Base-by-base conservation (phyloP, 495 filamentous ascomycete genomes). In the Glutinoglossum americanum region DNA sequence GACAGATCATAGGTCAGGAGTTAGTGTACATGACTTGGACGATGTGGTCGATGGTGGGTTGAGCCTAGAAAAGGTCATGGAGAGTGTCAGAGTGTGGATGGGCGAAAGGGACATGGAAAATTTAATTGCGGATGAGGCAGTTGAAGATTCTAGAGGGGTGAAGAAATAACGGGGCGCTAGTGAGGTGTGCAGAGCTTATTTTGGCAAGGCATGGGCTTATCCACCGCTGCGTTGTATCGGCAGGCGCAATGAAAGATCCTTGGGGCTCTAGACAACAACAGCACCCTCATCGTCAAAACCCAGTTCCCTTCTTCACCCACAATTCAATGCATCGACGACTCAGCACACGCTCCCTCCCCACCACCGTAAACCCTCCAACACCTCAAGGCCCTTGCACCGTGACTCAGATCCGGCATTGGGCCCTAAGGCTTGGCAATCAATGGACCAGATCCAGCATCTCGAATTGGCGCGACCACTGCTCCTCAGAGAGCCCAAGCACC, bases 1-100 rank as follows among this genome's bases (percentile, higher is more conserved):
- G 61, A 96, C 92, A 1, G 92, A 98, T 72, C 92, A 98, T 69
- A 74, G 92, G 28, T 86, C 81, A 65, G 90, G 89, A 1, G 65
- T 87, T 32, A 89, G 84, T 54, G 70, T 92, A 15, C 81, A 92
- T 66, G 84, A 92, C 68, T 69, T 98, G 56, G 81, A 84, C 54
- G 80, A 84, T 65, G 83, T 96, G 33, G 73, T 96, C 58, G 76
- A 75, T 44, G 71, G 71, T 1, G 71, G 71, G 4, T 57, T 64
- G 37, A 64, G 62, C 23, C 59, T 97, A 48, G 85, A 86, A 37
- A 80, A 74, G 60, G 68, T 95, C 26, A 87, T 97, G 71, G 80
- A 85, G 23, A 90, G 84, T 62, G 84, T 90, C 28, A 80, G 77
- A 60, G 74, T 71, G 7, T 96, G 92, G 92, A 71, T 92, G 56